Percentiles rank a stretch among this genome's conserved stretches.
Conservation (phyloP, 78 protist species). For the Dictyostelium brefeldianum region DNA sequence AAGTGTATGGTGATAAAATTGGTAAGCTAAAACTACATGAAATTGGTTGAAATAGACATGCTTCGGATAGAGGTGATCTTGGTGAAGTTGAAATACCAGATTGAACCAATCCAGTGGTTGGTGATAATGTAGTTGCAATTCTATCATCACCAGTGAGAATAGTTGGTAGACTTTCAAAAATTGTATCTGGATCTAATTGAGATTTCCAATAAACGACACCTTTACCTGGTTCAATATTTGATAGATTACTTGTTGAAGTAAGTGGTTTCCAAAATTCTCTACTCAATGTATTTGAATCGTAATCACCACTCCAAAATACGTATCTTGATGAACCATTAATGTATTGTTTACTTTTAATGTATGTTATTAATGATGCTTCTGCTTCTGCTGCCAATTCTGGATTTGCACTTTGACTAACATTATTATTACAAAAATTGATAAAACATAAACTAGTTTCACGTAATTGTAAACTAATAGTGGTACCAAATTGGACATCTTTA, state of each 20-base stretch:
- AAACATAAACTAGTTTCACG: slow-evolving; percentile 58
- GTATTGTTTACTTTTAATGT: slow-evolving; percentile 56
- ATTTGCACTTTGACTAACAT: slow-evolving; percentile 29
- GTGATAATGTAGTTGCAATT: not conserved
- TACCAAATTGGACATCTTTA: slow-evolving; percentile 69
- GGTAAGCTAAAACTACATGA: slow-evolving; percentile 25
- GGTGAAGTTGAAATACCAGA: not conserved
- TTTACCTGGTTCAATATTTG: slow-evolving; percentile 18
- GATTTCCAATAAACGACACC: slow-evolving; percentile 58
- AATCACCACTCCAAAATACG: slow-evolving; percentile 69
- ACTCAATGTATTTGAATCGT: not conserved
- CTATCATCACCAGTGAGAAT: not conserved
- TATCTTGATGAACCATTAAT: slow-evolving; percentile 53
- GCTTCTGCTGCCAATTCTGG: slow-evolving; percentile 10
- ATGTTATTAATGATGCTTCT: slow-evolving; percentile 15
- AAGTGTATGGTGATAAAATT: slow-evolving; percentile 48
- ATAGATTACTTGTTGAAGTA: not conserved
- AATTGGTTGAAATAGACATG: slow-evolving; percentile 51
- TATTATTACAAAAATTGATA: slow-evolving; percentile 44
- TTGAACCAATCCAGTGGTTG: not conserved
- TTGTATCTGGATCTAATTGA: slow-evolving; percentile 10
- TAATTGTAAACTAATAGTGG: slow-evolving; percentile 41
- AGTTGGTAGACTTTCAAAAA: not conserved
- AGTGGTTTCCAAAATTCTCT: slow-evolving; percentile 38
- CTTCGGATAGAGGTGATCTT: slow-evolving; percentile 17